phyloP scores from a whole-genome alignment of 352 stramenopile species.

The Phytophthora pistaciae region DNA sequence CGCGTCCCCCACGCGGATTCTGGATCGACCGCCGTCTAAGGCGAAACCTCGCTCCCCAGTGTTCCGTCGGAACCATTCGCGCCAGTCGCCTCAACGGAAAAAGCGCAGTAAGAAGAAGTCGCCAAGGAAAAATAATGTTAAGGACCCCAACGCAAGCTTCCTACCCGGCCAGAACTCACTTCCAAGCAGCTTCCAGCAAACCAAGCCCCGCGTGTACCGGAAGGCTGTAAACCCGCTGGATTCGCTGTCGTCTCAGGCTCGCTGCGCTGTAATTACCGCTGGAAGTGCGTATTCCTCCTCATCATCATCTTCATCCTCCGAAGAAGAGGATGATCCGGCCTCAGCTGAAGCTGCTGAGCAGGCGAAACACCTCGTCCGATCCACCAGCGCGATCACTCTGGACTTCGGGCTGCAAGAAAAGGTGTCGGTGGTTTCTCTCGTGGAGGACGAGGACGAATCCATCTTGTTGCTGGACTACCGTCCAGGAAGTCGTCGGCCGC shows the following conservation, averaged over 20 bases:
- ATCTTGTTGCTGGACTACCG: constrained; percentile 59
- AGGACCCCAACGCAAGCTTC: constrained; percentile 21
- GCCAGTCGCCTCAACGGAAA: constrained; percentile 19
- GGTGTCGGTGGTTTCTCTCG: constrained; percentile 55
- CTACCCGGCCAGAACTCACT: constrained; percentile 55
- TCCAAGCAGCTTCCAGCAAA: constrained; percentile 66
- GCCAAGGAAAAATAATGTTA: background rate
- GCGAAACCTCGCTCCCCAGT: constrained; percentile 10
- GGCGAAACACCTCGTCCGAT: constrained; percentile 2
- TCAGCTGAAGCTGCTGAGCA: background rate
- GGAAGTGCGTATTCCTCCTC: constrained; percentile 4
- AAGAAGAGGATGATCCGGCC: constrained; percentile 11
- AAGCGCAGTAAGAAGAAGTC: constrained; percentile 14
- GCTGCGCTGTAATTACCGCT: constrained; percentile 55
- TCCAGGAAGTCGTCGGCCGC: constrained; percentile 24
- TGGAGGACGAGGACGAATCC: constrained; percentile 52
- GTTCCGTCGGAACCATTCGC: constrained; percentile 6
- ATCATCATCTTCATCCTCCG: constrained; percentile 2
- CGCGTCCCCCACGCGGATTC: constrained; percentile 28
- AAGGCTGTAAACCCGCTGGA: constrained; percentile 40
- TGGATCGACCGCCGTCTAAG: constrained; percentile 24
- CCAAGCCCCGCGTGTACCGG: constrained; percentile 65
- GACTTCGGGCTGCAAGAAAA: constrained; percentile 46
- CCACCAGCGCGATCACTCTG: constrained; percentile 10
- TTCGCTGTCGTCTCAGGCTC: constrained; percentile 36